Evolutionary conservation across 2,329 filamentous ascomycete genomes (phyloP).

Genomic region (Beauveria asiatica): DNA sequence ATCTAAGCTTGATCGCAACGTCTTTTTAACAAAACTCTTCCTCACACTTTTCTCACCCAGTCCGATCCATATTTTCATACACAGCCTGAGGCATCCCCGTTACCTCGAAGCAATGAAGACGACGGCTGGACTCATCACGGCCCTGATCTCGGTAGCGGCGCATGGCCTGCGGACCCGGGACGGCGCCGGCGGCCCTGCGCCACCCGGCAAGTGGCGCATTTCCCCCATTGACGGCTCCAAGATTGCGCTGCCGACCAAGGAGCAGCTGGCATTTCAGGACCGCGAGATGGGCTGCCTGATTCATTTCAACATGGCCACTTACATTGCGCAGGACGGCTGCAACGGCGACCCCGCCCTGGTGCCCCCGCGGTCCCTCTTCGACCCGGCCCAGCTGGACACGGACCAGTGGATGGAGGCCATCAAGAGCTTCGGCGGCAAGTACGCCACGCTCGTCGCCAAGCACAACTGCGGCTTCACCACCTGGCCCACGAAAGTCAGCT

Average conservation of each 20-base stretch:
- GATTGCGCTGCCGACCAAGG: conserved; percentile 19
- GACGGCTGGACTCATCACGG: background rate
- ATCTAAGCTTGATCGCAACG: background rate
- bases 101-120: background rate
- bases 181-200: background rate
- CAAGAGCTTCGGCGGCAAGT: conserved; percentile 19
- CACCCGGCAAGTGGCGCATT: conserved; percentile 12
- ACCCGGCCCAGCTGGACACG: conserved; percentile 17
- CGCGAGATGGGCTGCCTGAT: conserved; percentile 19
- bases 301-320: conserved; percentile 20
- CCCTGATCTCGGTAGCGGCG: background rate
- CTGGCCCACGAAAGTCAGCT: conserved; percentile 21
- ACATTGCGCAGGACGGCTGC: conserved; percentile 19
- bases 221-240: conserved; percentile 20
- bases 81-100: fast-evolving
- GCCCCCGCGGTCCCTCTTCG: conserved; percentile 15
- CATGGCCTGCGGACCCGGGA: background rate
- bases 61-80: background rate
- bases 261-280: conserved; percentile 20
- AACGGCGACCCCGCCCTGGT: conserved; percentile 19
- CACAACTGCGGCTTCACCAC: conserved; percentile 24
- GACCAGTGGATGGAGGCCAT: conserved; percentile 22
- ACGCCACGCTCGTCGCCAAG: conserved; percentile 23
- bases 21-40: background rate
- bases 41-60: background rate